Conservation (phyloP, 2,329 filamentous ascomycete genomes). For the Exophiala oligosperma region DNA sequence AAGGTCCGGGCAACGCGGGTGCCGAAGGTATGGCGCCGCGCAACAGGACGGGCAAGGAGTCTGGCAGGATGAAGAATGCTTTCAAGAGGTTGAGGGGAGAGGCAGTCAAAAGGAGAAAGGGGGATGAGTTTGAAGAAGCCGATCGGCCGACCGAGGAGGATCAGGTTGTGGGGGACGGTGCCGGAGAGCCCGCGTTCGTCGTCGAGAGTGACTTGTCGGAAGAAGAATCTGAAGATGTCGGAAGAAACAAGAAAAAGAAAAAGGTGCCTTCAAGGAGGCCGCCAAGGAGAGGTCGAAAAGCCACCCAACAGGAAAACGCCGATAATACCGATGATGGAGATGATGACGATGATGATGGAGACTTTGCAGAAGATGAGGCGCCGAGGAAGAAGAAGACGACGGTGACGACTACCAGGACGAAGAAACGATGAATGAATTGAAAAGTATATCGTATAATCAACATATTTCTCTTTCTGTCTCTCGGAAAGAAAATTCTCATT, state of each 20-base stretch:
- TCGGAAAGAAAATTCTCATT: no score
- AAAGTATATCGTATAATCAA: not conserved
- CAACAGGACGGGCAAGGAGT: conserved; percentile 61
- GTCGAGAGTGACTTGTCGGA: conserved; percentile 9
- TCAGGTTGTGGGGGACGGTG: conserved; percentile 36
- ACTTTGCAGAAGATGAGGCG: conserved; percentile 31
- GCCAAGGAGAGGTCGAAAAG: not conserved
- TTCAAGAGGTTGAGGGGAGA: conserved; percentile 66
- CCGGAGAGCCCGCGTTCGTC: not conserved
- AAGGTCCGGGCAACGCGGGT: conserved; percentile 6
- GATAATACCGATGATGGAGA: conserved; percentile 24
- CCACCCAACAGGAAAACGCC: conserved; percentile 39
- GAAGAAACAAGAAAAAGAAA: not conserved
- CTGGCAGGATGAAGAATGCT: conserved; percentile 75
- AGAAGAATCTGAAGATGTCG: conserved; percentile 1
- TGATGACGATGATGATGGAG: conserved; percentile 31
- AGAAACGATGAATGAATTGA: not conserved
- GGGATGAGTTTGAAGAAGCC: not conserved
- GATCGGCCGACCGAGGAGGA: not conserved
- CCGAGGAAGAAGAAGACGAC: conserved; percentile 6
- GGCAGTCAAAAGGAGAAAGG: conserved; percentile 38
- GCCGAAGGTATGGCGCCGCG: conserved; percentile 52
- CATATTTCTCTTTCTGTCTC: not conserved
- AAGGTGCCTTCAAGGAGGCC: not conserved
- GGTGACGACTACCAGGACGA: not conserved